A percentile compares a stretch with the other conserved stretches of the same genome.
phyloP scores from a whole-genome alignment of 495 filamentous ascomycete species.

The Aspergillus asperescens region DNA sequence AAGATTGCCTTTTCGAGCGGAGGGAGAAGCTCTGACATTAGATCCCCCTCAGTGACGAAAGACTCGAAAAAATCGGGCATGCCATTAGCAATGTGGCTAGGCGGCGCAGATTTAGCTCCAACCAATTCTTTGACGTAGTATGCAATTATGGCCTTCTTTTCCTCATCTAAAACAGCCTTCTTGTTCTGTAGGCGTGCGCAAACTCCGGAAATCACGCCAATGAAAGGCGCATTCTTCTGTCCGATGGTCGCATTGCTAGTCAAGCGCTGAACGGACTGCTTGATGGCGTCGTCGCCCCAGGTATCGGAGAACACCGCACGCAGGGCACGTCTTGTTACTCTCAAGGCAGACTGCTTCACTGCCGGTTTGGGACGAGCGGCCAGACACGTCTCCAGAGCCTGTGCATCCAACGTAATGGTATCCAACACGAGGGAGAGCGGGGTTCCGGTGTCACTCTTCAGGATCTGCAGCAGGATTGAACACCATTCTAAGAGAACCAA shows the following conservation, averaged over 20 bases:
- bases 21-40: conserved; percentile 70
- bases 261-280: conserved; percentile 58
- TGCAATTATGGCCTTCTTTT: conserved; percentile 64
- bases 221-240: conserved; percentile 63
- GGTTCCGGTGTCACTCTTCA: conserved; percentile 41
- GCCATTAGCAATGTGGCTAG: conserved; percentile 64
- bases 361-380: conserved; percentile 52
- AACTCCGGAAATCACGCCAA: conserved; percentile 84
- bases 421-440: conserved; percentile 66
- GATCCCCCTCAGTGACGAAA: conserved; percentile 70
- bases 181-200: conserved; percentile 60
- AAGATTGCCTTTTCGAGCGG: conserved; percentile 82
- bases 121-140: conserved; percentile 85
- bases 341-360: conserved; percentile 60
- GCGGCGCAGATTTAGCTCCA: conserved; percentile 66
- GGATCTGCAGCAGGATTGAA: conserved; percentile 63
- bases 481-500: conserved; percentile 93
- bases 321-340: conserved; percentile 67
- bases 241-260: conserved; percentile 55
- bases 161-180: conserved; percentile 53
- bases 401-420: conserved; percentile 56
- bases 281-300: conserved; percentile 54
- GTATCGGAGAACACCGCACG: conserved; percentile 59
- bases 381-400: conserved; percentile 70
- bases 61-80: conserved; percentile 76